Conservation (phyloP, 2,329 filamentous ascomycete genomes). For the Claviceps digitariae region DNA sequence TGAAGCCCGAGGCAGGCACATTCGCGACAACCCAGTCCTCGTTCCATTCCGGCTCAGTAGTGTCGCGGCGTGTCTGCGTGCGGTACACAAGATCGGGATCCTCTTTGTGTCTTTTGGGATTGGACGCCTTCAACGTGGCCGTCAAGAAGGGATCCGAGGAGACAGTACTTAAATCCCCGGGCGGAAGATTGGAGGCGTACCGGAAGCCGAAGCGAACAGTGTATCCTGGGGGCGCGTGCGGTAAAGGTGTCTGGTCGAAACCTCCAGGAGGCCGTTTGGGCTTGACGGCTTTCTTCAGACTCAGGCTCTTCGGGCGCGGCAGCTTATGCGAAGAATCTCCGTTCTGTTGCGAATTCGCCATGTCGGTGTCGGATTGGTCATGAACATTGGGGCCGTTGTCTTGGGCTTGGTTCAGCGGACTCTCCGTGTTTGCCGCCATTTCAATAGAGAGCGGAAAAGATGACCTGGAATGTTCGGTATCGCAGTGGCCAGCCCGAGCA, state of each 20-base stretch:
- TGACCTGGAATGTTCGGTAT: not conserved
- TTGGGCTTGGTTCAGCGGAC: not conserved
- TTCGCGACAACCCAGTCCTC: constrained; percentile 81
- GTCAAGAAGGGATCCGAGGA: constrained; percentile 75
- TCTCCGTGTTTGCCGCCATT: constrained; percentile 1
- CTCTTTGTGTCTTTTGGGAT: constrained; percentile 72
- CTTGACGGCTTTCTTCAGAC: constrained; percentile 14
- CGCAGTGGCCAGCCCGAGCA: not conserved
- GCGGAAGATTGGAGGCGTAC: constrained; percentile 65
- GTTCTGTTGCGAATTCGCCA: not conserved
- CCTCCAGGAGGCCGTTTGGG: constrained; percentile 51
- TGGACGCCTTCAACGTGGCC: constrained; percentile 57
- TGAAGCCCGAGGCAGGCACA: constrained; percentile 67
- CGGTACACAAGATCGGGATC: constrained; percentile 64
- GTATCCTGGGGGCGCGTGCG: constrained; percentile 61
- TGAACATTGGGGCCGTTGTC: not conserved
- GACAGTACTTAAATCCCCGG: constrained; percentile 62
- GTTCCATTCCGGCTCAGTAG: constrained; percentile 67
- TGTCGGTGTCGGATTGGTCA: not conserved
- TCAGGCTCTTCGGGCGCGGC: not conserved
- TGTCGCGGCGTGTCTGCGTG: constrained; percentile 60
- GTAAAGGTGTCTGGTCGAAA: constrained; percentile 67
- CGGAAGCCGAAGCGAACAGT: constrained; percentile 79
- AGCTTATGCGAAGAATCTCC: not conserved
- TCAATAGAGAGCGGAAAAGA: not conserved